Percentiles rank a stretch among this genome's conserved stretches.
Conservation (phyloP, 73 alveolate genomes). For the Paramecium pentaurelia region DNA sequence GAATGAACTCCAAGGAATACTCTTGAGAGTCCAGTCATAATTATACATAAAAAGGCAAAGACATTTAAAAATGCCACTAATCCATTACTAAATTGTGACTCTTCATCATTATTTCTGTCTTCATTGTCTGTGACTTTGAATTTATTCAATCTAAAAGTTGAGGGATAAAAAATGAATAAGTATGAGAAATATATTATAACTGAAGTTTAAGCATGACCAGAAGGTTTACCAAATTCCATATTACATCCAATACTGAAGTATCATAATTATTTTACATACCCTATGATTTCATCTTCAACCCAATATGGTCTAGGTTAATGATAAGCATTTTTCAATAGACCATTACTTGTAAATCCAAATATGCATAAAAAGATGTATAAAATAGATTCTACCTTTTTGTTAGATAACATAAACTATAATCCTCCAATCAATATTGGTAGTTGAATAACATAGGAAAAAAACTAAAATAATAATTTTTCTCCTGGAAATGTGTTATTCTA, state of each 20-base stretch:
- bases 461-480: background rate
- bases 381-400: background rate
- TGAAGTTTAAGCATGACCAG: conserved; percentile 33
- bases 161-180: background rate
- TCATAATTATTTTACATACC: background rate
- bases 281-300: background rate
- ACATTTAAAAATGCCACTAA: background rate
- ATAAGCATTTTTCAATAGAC: background rate
- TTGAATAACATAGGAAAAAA: background rate
- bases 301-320: conserved; percentile 43
- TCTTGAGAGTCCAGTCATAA: conserved; percentile 54
- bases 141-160: background rate
- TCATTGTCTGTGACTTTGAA: background rate
- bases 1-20: conserved; percentile 55
- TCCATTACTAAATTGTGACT: background rate
- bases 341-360: background rate
- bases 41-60: background rate
- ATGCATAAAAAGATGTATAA: background rate
- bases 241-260: background rate
- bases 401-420: background rate
- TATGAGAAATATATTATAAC: background rate
- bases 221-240: conserved; percentile 28
- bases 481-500: background rate
- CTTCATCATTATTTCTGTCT: background rate
- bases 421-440: background rate